phyloP scores from a whole-genome alignment of 345 rosid genomes.

The Salix koriyanagi region DNA sequence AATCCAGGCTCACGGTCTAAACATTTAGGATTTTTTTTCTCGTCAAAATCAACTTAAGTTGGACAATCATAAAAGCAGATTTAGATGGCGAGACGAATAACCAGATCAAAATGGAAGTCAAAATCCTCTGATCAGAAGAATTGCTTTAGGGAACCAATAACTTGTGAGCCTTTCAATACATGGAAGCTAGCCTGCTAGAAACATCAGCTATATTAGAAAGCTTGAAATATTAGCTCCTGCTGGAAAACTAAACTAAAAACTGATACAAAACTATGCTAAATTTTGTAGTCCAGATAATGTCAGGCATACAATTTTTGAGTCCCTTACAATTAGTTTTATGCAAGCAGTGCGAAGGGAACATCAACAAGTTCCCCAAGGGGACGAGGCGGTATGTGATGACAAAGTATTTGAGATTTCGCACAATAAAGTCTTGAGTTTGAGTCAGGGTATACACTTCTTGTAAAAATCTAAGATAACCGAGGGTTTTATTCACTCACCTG shows the following conservation, averaged over 20 bases:
- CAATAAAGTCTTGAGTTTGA: too few species aligned
- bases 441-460: too few species aligned
- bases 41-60: not conserved
- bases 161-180: not conserved
- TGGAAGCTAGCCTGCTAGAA: not conserved
- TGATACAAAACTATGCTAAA: not conserved
- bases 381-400: too few species aligned
- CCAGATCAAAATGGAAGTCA: not conserved
- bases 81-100: not conserved
- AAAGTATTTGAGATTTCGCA: fast-evolving
- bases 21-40: not conserved
- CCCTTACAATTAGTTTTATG: not conserved
- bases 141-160: not conserved
- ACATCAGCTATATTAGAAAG: not conserved
- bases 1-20: too few species aligned
- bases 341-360: not conserved
- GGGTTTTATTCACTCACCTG: too few species aligned
- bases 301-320: not conserved
- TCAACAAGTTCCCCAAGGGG: not conserved
- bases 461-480: too few species aligned
- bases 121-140: not conserved
- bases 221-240: not conserved
- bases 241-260: not conserved
- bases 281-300: not conserved
- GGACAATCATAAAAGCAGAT: not conserved